These are phyloP conservation scores for Hypoxylon cercidicola DNA, from an alignment of 495 filamentous ascomycete species.

Conservation along the genomic window DNA sequence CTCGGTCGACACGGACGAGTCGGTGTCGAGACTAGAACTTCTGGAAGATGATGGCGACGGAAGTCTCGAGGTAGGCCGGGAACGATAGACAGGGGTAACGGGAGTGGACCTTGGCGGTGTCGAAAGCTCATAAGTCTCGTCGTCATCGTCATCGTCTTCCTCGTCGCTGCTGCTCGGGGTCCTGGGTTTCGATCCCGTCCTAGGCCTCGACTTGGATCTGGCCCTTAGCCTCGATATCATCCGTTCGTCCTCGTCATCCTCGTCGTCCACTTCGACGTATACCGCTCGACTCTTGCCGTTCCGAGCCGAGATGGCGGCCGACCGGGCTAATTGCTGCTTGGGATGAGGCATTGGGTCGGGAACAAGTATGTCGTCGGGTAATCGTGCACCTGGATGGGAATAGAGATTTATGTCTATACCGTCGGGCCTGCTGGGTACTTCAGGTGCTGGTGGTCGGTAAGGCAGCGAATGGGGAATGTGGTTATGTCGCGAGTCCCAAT, in stretches of 20 bases:
- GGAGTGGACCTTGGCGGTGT: constrained; percentile 55
- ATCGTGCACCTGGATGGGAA: constrained; percentile 37
- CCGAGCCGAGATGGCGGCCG: constrained; percentile 33
- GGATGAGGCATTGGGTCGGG: constrained; percentile 46
- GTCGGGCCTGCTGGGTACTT: constrained; percentile 46
- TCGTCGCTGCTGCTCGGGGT: constrained; percentile 32
- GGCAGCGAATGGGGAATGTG: constrained; percentile 54
- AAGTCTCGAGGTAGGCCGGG: constrained; percentile 52
- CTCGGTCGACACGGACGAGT: constrained; percentile 50
- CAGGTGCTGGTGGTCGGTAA: constrained; percentile 48
- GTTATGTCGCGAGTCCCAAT: constrained; percentile 53
- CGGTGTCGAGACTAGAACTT: constrained; percentile 53
- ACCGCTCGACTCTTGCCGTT: constrained; percentile 40
- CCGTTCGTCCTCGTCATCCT: constrained; percentile 41
- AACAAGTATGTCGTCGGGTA: constrained; percentile 33
- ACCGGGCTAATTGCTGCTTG: constrained; percentile 36
- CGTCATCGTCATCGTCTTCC: constrained; percentile 36
- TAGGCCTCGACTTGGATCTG: constrained; percentile 35
- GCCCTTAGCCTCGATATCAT: constrained; percentile 41
- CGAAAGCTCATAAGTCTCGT: constrained; percentile 44
- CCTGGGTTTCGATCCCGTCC: constrained; percentile 27
- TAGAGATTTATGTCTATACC: constrained; percentile 39
- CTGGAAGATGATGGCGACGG: constrained; percentile 50
- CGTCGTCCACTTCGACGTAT: constrained; percentile 44
- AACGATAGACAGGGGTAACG: constrained; percentile 50